Conservation (phyloP, 2,329 filamentous ascomycete species). For the Thelonectria rubi region DNA sequence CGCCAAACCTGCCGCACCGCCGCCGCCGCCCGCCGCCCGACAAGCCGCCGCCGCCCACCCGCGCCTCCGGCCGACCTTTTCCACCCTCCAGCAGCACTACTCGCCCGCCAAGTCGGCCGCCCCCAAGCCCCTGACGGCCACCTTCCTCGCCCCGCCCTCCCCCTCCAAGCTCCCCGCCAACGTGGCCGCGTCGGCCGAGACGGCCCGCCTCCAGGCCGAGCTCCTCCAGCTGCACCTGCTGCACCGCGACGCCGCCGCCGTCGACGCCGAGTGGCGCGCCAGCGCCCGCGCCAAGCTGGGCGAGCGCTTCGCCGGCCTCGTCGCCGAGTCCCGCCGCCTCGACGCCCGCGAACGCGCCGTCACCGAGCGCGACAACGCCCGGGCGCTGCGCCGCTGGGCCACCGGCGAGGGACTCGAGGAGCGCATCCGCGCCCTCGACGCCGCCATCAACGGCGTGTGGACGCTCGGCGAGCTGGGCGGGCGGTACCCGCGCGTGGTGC, state of each 20-base stretch:
- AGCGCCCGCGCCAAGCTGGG: conserved; percentile 63
- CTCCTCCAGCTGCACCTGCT: conserved; percentile 72
- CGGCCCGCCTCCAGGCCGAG: conserved; percentile 67
- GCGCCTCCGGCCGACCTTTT: conserved; percentile 64
- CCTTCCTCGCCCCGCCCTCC: conserved; percentile 66
- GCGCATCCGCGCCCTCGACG: conserved; percentile 66
- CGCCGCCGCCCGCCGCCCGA: conserved; percentile 13
- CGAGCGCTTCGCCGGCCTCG: conserved; percentile 54
- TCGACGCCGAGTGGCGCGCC: conserved; percentile 61
- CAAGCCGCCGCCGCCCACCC: conserved; percentile 36
- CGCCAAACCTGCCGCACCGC: conserved; percentile 22
- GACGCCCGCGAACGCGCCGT: conserved; percentile 52
- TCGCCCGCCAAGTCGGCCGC: conserved; percentile 69
- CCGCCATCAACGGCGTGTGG: conserved; percentile 66
- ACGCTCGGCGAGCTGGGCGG: conserved; percentile 64
- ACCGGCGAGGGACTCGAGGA: conserved; percentile 57
- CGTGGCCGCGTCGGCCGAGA: conserved; percentile 66
- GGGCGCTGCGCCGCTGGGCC: conserved; percentile 63
- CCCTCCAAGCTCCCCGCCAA: conserved; percentile 70
- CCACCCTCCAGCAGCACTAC: conserved; percentile 72
- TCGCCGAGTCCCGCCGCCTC: conserved; percentile 47
- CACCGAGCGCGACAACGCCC: conserved; percentile 60
- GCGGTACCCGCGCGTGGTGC: conserved; percentile 63
- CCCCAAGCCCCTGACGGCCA: conserved; percentile 69
- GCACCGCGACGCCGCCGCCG: conserved; percentile 61